Evolutionary conservation across 1,139 yeast genomes (phyloP).

Genomic region (Hansenula sp.): DNA sequence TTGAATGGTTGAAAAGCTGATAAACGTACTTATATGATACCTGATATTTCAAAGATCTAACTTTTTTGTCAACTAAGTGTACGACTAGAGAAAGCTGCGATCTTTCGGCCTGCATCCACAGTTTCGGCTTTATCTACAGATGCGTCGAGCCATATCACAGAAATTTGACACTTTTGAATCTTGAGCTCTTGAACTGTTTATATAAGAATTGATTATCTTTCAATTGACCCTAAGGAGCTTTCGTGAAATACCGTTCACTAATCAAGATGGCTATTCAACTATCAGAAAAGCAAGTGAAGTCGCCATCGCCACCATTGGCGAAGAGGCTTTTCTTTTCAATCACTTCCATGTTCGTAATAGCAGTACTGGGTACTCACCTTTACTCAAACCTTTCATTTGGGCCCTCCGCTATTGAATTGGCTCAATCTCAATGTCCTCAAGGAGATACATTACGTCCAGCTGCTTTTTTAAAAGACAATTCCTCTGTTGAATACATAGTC

Average conservation of each 20-base stretch:
- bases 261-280: neutral
- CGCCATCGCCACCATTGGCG: too few relatives aligned
- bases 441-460: conserved; percentile 16
- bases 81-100: too few relatives aligned
- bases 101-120: too few relatives aligned
- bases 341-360: too few relatives aligned
- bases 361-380: too few relatives aligned
- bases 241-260: neutral
- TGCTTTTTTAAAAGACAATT: conserved; percentile 12
- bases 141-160: neutral
- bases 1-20: too few relatives aligned
- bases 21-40: too few relatives aligned
- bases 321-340: too few relatives aligned
- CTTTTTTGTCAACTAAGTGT: too few relatives aligned
- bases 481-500: conserved; percentile 22
- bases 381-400: too few relatives aligned
- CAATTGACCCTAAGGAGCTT: neutral
- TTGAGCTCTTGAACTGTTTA: neutral
- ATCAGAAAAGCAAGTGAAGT: neutral
- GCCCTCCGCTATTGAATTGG: too few relatives aligned
- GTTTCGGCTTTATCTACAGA: conserved; percentile 1
- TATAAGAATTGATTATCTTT: neutral
- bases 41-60: too few relatives aligned
- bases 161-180: neutral
- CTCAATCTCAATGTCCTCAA: conserved; percentile 6